phyloP scores from a whole-genome alignment of 768 basidiomycete genomes.

The Termitomyces sp. region DNA sequence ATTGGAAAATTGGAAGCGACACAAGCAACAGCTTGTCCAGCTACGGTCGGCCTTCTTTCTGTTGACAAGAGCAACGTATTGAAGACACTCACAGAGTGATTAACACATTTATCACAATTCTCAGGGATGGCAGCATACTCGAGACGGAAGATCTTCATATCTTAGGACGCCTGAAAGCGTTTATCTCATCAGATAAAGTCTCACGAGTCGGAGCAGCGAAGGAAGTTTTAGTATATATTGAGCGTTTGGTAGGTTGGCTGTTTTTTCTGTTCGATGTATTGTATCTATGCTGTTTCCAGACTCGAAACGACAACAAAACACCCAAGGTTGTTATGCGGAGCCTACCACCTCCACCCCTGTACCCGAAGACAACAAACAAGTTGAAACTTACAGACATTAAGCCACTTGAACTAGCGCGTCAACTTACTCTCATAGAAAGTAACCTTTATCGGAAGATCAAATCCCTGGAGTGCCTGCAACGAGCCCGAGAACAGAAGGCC shows the following conservation, averaged over 20 bases:
- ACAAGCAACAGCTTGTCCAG: constrained; percentile 85
- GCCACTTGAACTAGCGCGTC: constrained; percentile 86
- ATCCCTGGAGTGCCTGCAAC: constrained; percentile 85
- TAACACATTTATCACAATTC: constrained; percentile 87
- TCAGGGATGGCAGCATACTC: constrained; percentile 75
- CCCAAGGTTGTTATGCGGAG: constrained; percentile 71
- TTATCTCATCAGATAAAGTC: constrained; percentile 62
- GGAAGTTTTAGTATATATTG: constrained; percentile 65
- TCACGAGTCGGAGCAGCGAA: constrained; percentile 64
- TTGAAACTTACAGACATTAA: constrained; percentile 84
- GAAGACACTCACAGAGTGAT: constrained; percentile 53
- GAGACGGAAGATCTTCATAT: constrained; percentile 84
- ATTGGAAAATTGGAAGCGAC: constrained; percentile 69
- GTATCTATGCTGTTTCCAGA: not conserved
- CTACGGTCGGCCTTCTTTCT: constrained; percentile 55
- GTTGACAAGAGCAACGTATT: not conserved
- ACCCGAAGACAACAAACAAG: constrained; percentile 65
- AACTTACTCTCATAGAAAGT: constrained; percentile 89
- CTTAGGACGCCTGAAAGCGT: constrained; percentile 75
- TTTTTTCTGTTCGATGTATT: not conserved
- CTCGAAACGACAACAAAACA: constrained; percentile 45
- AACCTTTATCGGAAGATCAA: constrained; percentile 81
- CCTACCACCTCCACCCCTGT: constrained; percentile 65
- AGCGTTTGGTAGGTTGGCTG: constrained; percentile 61
- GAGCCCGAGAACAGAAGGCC: constrained; percentile 68